These are phyloP conservation scores for Globisporangium mamillatum DNA, from an alignment of 352 stramenopile genomes.

Conservation along the genomic window DNA sequence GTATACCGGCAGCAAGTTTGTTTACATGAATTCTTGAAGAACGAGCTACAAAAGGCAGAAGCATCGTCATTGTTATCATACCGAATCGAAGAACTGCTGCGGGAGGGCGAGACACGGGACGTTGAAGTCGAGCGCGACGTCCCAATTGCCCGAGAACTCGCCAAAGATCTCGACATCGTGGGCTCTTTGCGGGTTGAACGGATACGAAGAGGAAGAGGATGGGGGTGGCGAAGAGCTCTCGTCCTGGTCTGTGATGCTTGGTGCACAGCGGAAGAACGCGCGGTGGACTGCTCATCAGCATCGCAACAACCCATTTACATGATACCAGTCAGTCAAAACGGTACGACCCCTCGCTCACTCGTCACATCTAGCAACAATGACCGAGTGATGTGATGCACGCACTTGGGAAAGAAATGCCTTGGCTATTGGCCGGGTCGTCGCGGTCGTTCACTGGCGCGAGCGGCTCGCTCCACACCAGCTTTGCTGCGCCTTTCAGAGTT, in stretches of 20 bases:
- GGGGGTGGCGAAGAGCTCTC: slow-evolving; percentile 1
- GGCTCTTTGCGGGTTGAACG: neutral
- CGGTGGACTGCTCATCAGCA: slow-evolving; percentile 35
- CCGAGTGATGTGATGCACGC: slow-evolving; percentile 4
- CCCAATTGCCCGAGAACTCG: slow-evolving; percentile 54
- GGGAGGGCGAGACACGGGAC: slow-evolving; percentile 53
- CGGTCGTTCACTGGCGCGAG: slow-evolving; percentile 32
- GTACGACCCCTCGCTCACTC: no score
- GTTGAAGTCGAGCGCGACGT: slow-evolving; percentile 60
- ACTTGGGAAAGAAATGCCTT: slow-evolving; percentile 61
- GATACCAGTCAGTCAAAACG: no score
- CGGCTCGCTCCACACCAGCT: slow-evolving; percentile 48
- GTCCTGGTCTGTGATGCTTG: slow-evolving; percentile 7
- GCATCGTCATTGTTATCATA: slow-evolving; percentile 13
- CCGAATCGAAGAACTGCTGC: slow-evolving; percentile 59
- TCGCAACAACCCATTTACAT: neutral
- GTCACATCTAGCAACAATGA: neutral
- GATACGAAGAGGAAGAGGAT: neutral
- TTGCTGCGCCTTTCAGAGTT: neutral
- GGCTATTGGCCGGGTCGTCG: slow-evolving; percentile 27
- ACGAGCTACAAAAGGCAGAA: neutral
- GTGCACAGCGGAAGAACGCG: slow-evolving; percentile 27
- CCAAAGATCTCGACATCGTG: slow-evolving; percentile 40
- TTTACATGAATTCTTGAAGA: neutral
- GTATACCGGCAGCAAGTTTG: neutral